phyloP scores from a whole-genome alignment of 495 filamentous ascomycete genomes.

The Alectoria sarmentosa region DNA sequence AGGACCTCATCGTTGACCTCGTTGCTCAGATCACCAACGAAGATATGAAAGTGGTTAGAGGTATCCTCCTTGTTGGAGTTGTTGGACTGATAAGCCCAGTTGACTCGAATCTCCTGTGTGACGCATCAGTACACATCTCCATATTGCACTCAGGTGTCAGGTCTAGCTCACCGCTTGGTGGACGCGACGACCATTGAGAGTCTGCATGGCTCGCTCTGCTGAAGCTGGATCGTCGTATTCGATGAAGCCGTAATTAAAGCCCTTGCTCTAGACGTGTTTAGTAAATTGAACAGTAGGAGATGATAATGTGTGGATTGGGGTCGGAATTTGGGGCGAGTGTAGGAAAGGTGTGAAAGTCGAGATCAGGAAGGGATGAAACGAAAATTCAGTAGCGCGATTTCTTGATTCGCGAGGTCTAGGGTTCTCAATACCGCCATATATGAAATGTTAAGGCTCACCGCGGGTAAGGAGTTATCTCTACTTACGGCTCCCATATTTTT shows the following conservation, averaged over 20 bases:
- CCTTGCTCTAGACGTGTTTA: constrained; percentile 59
- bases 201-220: constrained; percentile 94
- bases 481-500: constrained; percentile 74
- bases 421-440: background rate
- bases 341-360: background rate
- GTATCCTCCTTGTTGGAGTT: constrained; percentile 94
- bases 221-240: constrained; percentile 97
- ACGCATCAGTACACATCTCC: constrained; percentile 3
- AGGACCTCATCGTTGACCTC: constrained; percentile 98
- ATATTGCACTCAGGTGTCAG: background rate
- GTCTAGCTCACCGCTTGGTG: constrained; percentile 70
- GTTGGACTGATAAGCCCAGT: constrained; percentile 99
- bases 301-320: background rate
- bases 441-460: background rate
- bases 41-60: constrained; percentile 98
- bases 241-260: constrained; percentile 98
- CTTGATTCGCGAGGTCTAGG: background rate
- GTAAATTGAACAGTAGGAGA: background rate
- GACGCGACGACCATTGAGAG: constrained; percentile 88
- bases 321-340: background rate
- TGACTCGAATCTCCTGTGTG: constrained; percentile 91
- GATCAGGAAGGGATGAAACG: background rate
- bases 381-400: background rate
- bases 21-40: constrained; percentile 96
- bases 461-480: constrained; percentile 21